Conservation (phyloP, 306 rosid genomes). For the Prunus armeniaca region DNA sequence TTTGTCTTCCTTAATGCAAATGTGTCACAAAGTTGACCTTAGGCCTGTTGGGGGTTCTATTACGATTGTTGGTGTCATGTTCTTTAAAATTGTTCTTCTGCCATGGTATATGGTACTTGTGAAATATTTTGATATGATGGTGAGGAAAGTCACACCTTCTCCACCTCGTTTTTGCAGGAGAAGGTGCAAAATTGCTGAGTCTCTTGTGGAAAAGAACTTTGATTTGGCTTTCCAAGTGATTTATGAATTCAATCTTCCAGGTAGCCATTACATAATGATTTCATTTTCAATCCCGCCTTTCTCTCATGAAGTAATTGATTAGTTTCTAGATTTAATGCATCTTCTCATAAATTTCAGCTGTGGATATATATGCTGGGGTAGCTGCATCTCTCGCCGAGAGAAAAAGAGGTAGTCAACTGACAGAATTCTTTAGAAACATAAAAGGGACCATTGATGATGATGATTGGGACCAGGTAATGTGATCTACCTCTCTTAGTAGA, state of each 20-base stretch:
- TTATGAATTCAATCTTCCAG: slow-evolving; percentile 90
- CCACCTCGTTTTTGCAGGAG: slow-evolving; percentile 50
- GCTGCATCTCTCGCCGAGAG: slow-evolving; percentile 98
- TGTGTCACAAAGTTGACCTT: background rate
- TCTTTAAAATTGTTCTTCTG: background rate
- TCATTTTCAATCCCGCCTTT: slow-evolving; percentile 5
- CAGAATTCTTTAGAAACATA: slow-evolving; percentile 86
- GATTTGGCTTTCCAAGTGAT: slow-evolving; percentile 94
- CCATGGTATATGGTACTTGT: slow-evolving; percentile 13
- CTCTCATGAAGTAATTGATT: slow-evolving; percentile 2
- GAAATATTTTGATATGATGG: slow-evolving; percentile 18
- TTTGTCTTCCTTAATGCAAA: background rate
- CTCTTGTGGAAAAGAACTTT: slow-evolving; percentile 93
- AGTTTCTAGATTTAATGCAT: slow-evolving; percentile 6
- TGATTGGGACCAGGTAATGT: slow-evolving; percentile 93
- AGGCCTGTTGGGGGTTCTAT: background rate
- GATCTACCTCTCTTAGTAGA: slow-evolving; percentile 11
- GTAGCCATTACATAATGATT: slow-evolving; percentile 37
- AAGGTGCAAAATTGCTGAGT: slow-evolving; percentile 87
- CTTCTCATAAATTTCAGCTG: slow-evolving; percentile 57
- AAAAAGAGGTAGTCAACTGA: slow-evolving; percentile 86
- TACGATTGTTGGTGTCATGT: background rate
- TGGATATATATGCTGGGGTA: slow-evolving; percentile 92
- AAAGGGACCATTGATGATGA: slow-evolving; percentile 94
- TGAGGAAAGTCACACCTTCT: slow-evolving; percentile 21